These are phyloP conservation scores for Phytophthora nicotianae DNA, from an alignment of 352 stramenopile genomes.

Conservation along the genomic window DNA sequence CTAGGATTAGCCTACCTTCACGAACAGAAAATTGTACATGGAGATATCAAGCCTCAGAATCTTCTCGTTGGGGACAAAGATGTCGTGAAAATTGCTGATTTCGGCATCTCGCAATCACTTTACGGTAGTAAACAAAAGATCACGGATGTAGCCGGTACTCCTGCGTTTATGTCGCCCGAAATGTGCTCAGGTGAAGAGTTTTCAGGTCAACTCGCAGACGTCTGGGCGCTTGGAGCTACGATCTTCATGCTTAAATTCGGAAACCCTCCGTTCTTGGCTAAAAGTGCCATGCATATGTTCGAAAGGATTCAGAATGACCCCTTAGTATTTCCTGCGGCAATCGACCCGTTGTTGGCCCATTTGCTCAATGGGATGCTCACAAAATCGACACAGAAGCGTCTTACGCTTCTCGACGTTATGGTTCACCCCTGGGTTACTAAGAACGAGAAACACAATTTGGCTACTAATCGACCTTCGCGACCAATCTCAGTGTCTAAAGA, in stretches of 20 bases:
- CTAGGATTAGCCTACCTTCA: conserved; percentile 91
- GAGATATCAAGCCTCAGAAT: conserved; percentile 90
- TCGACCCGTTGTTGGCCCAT: conserved; percentile 63
- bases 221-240: conserved; percentile 91
- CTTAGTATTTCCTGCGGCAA: conserved; percentile 60
- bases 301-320: conserved; percentile 86
- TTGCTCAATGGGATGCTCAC: conserved; percentile 71
- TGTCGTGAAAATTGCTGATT: conserved; percentile 92
- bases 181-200: conserved; percentile 89
- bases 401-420: conserved; percentile 73
- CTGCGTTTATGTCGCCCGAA: conserved; percentile 93
- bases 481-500: conserved; percentile 76
- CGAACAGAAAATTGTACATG: conserved; percentile 85
- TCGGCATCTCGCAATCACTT: conserved; percentile 89
- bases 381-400: conserved; percentile 59
- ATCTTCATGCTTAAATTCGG: conserved; percentile 92
- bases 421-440: conserved; percentile 82
- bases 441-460: conserved; percentile 48
- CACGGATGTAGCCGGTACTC: conserved; percentile 83
- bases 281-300: conserved; percentile 89
- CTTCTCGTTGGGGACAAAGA: conserved; percentile 87
- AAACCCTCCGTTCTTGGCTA: conserved; percentile 88
- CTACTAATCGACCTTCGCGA: conserved; percentile 28
- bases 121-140: conserved; percentile 85
- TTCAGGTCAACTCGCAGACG: conserved; percentile 88